Conservation (phyloP, 306 rosid genomes). For the Clitoria ternatea region DNA sequence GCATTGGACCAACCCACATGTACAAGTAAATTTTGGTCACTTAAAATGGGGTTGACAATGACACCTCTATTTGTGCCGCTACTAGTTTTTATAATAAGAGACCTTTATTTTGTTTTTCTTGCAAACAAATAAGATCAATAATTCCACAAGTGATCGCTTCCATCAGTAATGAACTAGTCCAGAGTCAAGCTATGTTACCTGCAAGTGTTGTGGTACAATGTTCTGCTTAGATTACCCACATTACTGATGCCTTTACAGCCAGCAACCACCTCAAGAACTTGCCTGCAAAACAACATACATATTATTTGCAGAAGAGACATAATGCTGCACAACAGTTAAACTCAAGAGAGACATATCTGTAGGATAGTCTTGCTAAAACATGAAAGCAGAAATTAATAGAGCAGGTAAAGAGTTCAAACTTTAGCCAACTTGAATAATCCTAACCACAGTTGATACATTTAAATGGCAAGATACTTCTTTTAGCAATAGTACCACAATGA, state of each 20-base stretch:
- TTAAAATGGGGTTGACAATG: neutral
- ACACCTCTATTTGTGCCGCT: too few relatives aligned
- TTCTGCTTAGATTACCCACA: constrained; percentile 57
- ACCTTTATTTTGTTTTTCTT: neutral
- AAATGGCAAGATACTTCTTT: neutral
- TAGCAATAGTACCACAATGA: neutral
- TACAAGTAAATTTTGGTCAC: neutral
- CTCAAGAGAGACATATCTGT: neutral
- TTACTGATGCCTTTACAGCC: constrained; percentile 74
- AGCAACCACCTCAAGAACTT: constrained; percentile 94
- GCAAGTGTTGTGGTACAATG: constrained; percentile 82
- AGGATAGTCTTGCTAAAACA: neutral
- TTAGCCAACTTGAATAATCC: constrained; percentile 8
- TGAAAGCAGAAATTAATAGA: neutral
- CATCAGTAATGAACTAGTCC: constrained; percentile 18
- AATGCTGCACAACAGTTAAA: neutral
- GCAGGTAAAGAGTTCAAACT: neutral
- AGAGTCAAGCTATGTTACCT: constrained; percentile 47
- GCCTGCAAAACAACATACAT: constrained; percentile 46
- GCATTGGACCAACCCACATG: neutral
- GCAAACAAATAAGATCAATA: neutral
- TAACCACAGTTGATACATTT: neutral
- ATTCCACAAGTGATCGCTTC: constrained; percentile 6
- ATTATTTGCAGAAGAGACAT: constrained; percentile 8
- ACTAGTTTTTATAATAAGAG: neutral